Conservation (phyloP, 176 grass and related monocot species). For the Oryza rufipogon region DNA sequence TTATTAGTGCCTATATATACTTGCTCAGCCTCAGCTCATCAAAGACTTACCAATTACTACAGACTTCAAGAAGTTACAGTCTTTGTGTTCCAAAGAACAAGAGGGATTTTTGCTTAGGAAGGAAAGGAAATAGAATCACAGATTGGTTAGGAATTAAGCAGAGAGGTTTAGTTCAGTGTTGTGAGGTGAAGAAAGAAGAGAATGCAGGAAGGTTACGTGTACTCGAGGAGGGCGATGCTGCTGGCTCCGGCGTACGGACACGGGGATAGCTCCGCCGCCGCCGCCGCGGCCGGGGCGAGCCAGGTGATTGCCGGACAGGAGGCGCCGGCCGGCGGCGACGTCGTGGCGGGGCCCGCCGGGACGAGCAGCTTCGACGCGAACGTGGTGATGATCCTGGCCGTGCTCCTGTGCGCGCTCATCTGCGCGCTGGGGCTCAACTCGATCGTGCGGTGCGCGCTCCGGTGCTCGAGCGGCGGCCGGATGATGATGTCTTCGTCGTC, state of each 20-base stretch:
- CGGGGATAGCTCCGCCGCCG: slow-evolving; percentile 21
- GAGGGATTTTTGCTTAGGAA: background rate
- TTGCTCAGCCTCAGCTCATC: background rate
- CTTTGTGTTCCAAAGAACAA: background rate
- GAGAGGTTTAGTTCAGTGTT: background rate
- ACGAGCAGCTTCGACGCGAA: slow-evolving; percentile 65
- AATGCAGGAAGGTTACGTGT: slow-evolving; percentile 24
- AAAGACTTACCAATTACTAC: slow-evolving; percentile 27
- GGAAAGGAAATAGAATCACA: background rate
- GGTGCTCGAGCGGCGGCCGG: slow-evolving; percentile 46
- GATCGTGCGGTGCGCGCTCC: slow-evolving; percentile 74
- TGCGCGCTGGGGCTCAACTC: slow-evolving; percentile 88
- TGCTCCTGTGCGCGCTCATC: slow-evolving; percentile 75
- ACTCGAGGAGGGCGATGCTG: slow-evolving; percentile 65
- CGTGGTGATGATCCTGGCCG: slow-evolving; percentile 83
- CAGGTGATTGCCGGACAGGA: slow-evolving; percentile 23
- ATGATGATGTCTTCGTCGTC: background rate
- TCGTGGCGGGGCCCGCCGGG: background rate
- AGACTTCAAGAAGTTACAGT: background rate
- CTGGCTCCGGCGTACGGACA: slow-evolving; percentile 41
- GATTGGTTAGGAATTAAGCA: slow-evolving; percentile 8
- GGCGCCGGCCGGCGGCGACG: slow-evolving; percentile 25
- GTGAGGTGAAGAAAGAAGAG: background rate
- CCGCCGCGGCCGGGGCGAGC: slow-evolving; percentile 18
- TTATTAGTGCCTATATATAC: slow-evolving; percentile 36